A percentile compares a stretch with the other conserved stretches of the same genome.
These are phyloP conservation scores for Quercus tomentella DNA, from an alignment of 331 rosid genomes.

Conservation along the genomic window DNA sequence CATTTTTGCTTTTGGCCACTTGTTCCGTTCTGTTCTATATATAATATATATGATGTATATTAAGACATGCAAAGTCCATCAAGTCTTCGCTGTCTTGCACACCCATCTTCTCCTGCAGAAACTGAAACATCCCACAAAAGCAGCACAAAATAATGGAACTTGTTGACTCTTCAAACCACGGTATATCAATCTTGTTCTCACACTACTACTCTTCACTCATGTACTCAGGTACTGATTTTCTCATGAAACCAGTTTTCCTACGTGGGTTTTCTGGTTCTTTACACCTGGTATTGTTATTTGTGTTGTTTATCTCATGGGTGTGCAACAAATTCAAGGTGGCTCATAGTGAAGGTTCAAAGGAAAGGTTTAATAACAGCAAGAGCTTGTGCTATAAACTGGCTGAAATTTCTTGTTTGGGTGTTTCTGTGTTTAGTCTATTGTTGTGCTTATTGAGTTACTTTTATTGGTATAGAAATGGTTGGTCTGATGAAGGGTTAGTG, in stretches of 20 bases:
- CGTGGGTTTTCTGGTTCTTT: conserved; percentile 45
- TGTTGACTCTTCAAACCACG: not conserved
- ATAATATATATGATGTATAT: too few species aligned
- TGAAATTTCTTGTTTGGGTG: conserved; percentile 27
- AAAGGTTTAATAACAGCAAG: conserved; percentile 15
- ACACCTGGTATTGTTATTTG: conserved; percentile 43
- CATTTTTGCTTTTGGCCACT: too few species aligned
- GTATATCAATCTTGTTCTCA: conserved; percentile 18
- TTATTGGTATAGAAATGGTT: conserved; percentile 44
- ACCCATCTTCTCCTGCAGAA: too few species aligned
- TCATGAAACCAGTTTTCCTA: conserved; percentile 48
- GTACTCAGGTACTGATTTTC: conserved; percentile 33
- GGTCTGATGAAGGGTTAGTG: conserved; percentile 51
- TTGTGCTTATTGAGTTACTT: conserved; percentile 40
- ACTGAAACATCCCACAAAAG: not conserved
- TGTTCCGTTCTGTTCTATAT: too few species aligned
- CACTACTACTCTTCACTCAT: not conserved
- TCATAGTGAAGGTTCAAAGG: conserved; percentile 25
- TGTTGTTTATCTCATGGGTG: conserved; percentile 38
- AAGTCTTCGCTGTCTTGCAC: too few species aligned
- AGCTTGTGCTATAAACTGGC: conserved; percentile 25
- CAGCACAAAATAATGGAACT: conserved; percentile 5
- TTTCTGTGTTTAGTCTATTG: conserved; percentile 41
- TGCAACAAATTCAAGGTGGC: conserved; percentile 26
- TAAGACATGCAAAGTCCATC: too few species aligned